Evolutionary conservation across 331 rosid genomes (phyloP).

Genomic region (Malus hybrid): DNA sequence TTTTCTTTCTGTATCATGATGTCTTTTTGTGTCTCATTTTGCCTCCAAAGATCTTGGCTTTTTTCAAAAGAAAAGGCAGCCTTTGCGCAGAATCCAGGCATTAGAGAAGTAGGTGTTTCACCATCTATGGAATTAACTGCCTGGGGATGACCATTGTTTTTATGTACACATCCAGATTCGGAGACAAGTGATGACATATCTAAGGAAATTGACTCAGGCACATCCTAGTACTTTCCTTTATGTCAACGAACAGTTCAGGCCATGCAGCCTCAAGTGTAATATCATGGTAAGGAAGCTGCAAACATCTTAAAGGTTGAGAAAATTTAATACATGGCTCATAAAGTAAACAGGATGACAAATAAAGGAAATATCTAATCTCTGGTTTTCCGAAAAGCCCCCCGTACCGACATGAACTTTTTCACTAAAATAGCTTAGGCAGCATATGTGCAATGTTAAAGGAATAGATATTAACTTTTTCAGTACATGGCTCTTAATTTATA

Average conservation of each 20-base stretch:
- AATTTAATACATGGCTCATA: no score
- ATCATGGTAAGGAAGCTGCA: no score
- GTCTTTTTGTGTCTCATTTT: not conserved
- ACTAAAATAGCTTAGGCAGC: not conserved
- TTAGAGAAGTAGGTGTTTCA: conserved; percentile 40
- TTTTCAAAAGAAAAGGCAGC: conserved; percentile 68
- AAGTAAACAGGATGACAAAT: not conserved
- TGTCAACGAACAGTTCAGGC: no score
- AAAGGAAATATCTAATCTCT: not conserved
- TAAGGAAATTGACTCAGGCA: no score
- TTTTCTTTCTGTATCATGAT: no score
- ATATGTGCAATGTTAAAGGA: not conserved
- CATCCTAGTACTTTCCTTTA: no score
- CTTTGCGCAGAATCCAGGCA: conserved; percentile 80
- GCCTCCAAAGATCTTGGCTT: conserved; percentile 57
- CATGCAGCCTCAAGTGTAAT: no score
- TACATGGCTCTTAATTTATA: no score
- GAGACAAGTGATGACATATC: conserved; percentile 8
- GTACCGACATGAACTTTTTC: no score
- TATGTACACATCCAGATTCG: conserved; percentile 63
- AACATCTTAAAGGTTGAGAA: no score
- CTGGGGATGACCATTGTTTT: conserved; percentile 55
- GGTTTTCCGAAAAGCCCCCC: not conserved
- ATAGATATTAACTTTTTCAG: no score
- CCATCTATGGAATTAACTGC: conserved; percentile 33